Conservation (phyloP, 108 stramenopile species). For the Cafeteria roenbergensis region DNA sequence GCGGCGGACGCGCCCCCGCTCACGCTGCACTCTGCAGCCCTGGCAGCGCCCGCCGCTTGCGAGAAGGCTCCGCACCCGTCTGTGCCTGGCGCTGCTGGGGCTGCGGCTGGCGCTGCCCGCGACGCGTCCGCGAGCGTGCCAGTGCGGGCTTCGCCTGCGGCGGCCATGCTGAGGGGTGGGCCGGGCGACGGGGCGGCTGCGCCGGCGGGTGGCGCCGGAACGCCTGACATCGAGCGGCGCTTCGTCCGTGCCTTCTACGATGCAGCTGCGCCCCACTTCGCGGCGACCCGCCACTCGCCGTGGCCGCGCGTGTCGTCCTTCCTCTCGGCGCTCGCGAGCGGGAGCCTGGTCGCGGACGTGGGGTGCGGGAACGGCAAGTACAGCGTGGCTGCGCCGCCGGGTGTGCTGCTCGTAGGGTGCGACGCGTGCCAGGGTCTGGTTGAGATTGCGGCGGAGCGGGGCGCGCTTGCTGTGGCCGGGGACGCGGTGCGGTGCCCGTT, state of each 20-base stretch:
- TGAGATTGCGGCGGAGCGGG: constrained; percentile 37
- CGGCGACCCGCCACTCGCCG: constrained; percentile 82
- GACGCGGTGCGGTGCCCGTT: constrained; percentile 76
- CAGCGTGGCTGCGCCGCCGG: constrained; percentile 56
- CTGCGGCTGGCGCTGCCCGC: not conserved
- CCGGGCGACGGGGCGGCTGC: too few species aligned
- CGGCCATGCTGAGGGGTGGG: constrained; percentile 19
- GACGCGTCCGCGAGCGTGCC: not conserved
- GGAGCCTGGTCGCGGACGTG: constrained; percentile 76
- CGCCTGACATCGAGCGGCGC: constrained; percentile 66
- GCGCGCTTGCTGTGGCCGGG: constrained; percentile 62
- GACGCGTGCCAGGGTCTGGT: constrained; percentile 65
- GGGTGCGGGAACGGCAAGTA: constrained; percentile 97
- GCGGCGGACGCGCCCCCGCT: too few species aligned
- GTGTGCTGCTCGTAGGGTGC: constrained; percentile 60
- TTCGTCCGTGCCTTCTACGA: constrained; percentile 79
- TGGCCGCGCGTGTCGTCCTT: constrained; percentile 88
- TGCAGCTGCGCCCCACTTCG: constrained; percentile 90
- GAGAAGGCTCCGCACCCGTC: not conserved
- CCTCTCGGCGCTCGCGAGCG: constrained; percentile 51
- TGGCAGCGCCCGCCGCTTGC: too few species aligned
- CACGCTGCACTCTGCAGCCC: too few species aligned
- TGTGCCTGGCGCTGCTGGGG: not conserved
- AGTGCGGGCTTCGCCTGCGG: not conserved
- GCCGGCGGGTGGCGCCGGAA: too few species aligned